Evolutionary conservation across 1,284 basidiomycete genomes (phyloP), one percentile per base, ranked within the genome.

Genomic region (Cryptococcus sp.): DNA sequence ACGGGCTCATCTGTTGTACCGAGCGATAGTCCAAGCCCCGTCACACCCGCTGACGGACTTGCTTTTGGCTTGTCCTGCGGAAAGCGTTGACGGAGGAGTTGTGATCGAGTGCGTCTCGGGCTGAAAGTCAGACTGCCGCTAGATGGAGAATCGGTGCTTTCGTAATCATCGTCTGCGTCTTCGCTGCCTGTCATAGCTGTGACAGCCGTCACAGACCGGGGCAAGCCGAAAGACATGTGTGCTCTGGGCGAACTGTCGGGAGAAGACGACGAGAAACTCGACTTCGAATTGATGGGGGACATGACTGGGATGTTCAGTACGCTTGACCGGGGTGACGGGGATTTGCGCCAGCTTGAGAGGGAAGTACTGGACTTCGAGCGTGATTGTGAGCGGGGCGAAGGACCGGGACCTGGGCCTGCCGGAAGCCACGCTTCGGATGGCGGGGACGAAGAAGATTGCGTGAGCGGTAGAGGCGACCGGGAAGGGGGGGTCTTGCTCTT

Each of bases 111-210:
- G 5, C 64, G 57, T 46, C 73, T 73, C 1, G 75, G 68, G n/a
- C 62, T 65, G 54, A 77, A 77, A 1, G 68, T 65, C 11, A 77
- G 46, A 3, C 67, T 70, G 6, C 69, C 75, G 0, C 67, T 69
- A 3, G 72, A 74, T 35, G 68, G 67, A n/a, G 71, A 73, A 50
- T 70, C 66, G 16, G 60, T 59, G 38, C 62, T 66, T 27, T 73
- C 71, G 20, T 68, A 65, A 51, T 75, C 74, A 57, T 75, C 75
- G 57, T 77, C 75, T 6, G 70, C 75, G 54, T 75, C 75, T 57
- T 75, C 75, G 47, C 70, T 71, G 13, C 67, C 65, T 10, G 31
- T 35, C 56, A 70, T 59, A 6, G 64, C 66, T 10, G n/a, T 22
- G 8, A 45, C 42, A 45, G 68, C 72, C 3, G 61, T 22, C 45